These are phyloP conservation scores for Withania somnifera DNA, from an alignment of 305 asterid genomes.

Conservation along the genomic window DNA sequence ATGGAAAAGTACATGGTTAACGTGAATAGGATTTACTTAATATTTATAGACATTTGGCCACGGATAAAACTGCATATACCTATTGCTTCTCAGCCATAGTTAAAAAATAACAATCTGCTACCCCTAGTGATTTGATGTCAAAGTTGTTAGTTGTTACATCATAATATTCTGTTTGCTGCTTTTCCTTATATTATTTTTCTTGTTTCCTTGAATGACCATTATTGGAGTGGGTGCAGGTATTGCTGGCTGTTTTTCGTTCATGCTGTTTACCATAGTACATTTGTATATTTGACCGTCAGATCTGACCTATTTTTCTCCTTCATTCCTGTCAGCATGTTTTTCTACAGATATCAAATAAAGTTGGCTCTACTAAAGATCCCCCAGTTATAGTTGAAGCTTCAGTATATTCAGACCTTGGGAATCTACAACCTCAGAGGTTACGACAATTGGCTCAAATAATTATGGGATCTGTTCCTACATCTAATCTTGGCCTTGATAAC, in stretches of 20 bases:
- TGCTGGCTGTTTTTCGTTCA: background rate
- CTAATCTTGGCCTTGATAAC: slow-evolving; percentile 85
- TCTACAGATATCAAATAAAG: slow-evolving; percentile 50
- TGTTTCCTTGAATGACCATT: background rate
- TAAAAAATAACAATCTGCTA: background rate
- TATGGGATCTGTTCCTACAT: slow-evolving; percentile 30
- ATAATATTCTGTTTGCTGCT: background rate
- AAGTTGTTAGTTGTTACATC: background rate
- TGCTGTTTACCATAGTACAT: background rate
- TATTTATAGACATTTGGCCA: background rate
- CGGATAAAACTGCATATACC: background rate
- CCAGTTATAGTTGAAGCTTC: slow-evolving; percentile 76
- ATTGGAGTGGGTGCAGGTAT: background rate
- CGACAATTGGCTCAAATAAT: slow-evolving; percentile 62
- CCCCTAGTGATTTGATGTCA: background rate
- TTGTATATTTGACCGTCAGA: background rate
- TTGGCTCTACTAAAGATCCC: slow-evolving; percentile 76
- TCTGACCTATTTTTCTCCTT: background rate
- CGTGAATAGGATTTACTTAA: background rate
- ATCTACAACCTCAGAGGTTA: slow-evolving; percentile 50
- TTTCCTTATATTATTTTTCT: background rate
- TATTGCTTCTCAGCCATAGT: background rate
- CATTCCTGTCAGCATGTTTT: slow-evolving; percentile 40
- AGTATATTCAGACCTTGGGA: slow-evolving; percentile 41
- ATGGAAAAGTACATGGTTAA: background rate